Conservation (phyloP, 805 yeast genomes). For the Starmerella roubikii region DNA sequence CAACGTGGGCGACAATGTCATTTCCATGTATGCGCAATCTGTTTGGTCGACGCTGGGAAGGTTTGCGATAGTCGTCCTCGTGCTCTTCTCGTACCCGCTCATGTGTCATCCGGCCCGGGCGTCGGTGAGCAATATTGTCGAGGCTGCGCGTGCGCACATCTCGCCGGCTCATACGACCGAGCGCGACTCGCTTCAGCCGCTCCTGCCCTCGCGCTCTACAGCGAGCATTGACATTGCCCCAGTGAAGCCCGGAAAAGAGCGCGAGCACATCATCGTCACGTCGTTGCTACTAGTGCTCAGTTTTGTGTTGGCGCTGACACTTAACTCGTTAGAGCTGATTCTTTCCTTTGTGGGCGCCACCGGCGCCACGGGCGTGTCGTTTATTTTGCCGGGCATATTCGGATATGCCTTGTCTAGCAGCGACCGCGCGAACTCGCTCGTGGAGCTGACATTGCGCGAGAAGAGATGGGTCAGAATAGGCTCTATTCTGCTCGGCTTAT, state of each 20-base stretch:
- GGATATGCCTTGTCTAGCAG: constrained; percentile 58
- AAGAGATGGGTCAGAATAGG: constrained; percentile 23
- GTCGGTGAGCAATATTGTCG: constrained; percentile 59
- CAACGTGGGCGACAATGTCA: constrained; percentile 62
- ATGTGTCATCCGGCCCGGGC: constrained; percentile 86
- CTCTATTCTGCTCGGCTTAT: constrained; percentile 44
- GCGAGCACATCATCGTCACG: constrained; percentile 31
- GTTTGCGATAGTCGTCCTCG: constrained; percentile 65
- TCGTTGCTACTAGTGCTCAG: constrained; percentile 36
- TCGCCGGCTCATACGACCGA: not conserved
- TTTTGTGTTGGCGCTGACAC: constrained; percentile 50
- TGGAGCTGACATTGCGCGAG: constrained; percentile 6
- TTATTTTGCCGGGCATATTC: constrained; percentile 78
- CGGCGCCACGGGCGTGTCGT: constrained; percentile 83
- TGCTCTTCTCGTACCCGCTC: constrained; percentile 71
- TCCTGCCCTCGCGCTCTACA: not conserved
- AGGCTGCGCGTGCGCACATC: constrained; percentile 23
- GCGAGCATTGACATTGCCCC: not conserved
- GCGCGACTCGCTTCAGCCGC: not conserved
- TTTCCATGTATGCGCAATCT: constrained; percentile 57
- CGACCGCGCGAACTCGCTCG: constrained; percentile 13
- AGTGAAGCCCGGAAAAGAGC: constrained; percentile 2
- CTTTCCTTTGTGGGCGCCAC: constrained; percentile 85
- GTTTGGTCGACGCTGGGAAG: constrained; percentile 64
- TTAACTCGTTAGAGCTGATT: constrained; percentile 65